phyloP scores from a whole-genome alignment of 805 yeast genomes.

The Maudiozyma turicensis region DNA sequence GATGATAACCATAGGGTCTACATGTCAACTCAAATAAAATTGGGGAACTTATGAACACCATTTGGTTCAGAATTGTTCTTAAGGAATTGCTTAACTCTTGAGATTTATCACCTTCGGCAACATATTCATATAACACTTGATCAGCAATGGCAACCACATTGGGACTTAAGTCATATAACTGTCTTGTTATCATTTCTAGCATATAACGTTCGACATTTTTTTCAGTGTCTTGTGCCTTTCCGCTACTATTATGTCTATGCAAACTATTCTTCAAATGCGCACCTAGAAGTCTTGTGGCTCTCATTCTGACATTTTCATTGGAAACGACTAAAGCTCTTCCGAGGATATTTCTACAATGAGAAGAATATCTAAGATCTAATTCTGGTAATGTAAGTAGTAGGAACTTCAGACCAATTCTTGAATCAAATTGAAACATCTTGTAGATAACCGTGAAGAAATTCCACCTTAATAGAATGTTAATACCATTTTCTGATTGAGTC shows the following conservation, averaged over 20 bases:
- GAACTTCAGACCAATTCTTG: constrained; percentile 44
- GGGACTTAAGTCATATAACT: constrained; percentile 56
- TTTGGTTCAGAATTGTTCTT: constrained; percentile 31
- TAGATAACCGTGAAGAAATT: constrained; percentile 73
- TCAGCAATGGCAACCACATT: constrained; percentile 50
- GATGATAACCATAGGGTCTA: constrained; percentile 59
- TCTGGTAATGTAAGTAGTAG: constrained; percentile 48
- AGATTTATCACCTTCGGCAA: constrained; percentile 32
- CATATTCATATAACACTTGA: constrained; percentile 43
- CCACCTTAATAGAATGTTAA: constrained; percentile 67
- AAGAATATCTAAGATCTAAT: constrained; percentile 48
- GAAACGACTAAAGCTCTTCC: constrained; percentile 54
- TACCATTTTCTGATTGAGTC: constrained; percentile 50
- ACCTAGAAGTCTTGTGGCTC: constrained; percentile 47
- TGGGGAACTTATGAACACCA: constrained; percentile 43
- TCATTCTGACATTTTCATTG: constrained; percentile 40
- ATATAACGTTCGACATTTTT: constrained; percentile 7
- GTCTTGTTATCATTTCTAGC: constrained; percentile 48
- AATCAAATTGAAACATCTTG: constrained; percentile 50
- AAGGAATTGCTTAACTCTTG: constrained; percentile 17
- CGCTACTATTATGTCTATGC: neutral
- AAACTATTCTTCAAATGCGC: constrained; percentile 14
- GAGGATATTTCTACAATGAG: constrained; percentile 60
- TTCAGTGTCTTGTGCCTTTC: neutral
- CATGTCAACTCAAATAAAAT: constrained; percentile 56